phyloP scores from a whole-genome alignment of 2,329 filamentous ascomycete genomes.

The Trichoderma atrobrunneum region DNA sequence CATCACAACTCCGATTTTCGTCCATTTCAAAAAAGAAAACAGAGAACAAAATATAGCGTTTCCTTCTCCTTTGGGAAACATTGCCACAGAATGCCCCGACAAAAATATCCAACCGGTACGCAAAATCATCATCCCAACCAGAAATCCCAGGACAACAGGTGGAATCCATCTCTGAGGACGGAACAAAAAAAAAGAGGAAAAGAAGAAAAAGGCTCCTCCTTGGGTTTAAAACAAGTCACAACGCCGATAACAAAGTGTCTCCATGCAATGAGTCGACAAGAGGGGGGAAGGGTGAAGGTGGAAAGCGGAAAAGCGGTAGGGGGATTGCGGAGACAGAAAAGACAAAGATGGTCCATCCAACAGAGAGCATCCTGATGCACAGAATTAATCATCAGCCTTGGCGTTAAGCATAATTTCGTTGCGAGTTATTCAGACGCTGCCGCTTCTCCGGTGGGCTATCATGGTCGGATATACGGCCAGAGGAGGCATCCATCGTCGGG shows the following conservation, averaged over 20 bases:
- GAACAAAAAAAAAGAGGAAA: not conserved
- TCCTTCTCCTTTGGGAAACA: not conserved
- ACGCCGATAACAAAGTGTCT: constrained; percentile 10
- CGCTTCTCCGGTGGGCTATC: constrained; percentile 52
- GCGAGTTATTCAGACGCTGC: constrained; percentile 48
- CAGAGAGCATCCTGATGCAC: not conserved
- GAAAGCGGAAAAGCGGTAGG: not conserved
- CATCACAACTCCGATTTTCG: constrained; percentile 17
- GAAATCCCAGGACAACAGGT: not conserved
- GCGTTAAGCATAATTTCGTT: constrained; percentile 41
- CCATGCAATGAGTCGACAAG: constrained; percentile 12
- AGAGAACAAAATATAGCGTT: not conserved
- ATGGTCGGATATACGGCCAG: constrained; percentile 36
- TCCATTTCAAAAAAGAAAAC: not conserved
- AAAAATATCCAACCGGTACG: constrained; percentile 21
- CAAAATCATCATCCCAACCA: constrained; percentile 9
- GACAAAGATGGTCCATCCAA: not conserved
- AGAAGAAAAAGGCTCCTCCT: constrained; percentile 10
- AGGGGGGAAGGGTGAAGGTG: not conserved
- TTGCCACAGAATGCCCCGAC: not conserved
- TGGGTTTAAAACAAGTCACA: constrained; percentile 14
- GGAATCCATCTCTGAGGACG: not conserved
- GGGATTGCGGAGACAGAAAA: not conserved
- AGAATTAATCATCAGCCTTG: not conserved
- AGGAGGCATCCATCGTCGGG: constrained; percentile 30